Evolutionary conservation across 208 protist species (phyloP), one percentile per base, ranked within the genome.

Genomic region (Tetramitus jugosus): DNA sequence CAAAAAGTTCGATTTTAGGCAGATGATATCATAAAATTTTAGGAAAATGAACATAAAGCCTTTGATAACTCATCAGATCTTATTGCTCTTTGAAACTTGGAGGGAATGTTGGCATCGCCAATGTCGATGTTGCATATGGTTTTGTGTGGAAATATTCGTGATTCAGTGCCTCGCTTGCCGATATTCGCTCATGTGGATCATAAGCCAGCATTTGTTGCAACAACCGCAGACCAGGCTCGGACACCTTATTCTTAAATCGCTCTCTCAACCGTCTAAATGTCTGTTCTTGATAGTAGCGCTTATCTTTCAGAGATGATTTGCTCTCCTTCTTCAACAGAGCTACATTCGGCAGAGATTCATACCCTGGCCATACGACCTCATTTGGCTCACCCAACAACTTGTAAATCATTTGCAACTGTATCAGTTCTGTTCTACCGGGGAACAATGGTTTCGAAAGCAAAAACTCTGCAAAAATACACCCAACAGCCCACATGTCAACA

Each of bases 381-480:
- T 87, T 98, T 6, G 96, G 95, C 0, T 94, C 97, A 75, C 95
- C 94, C 29, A 98, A 86, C 2, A 91, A 87, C 77, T 94, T 90
- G 81, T 98, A 98, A 60, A 99, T 97, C 79, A 94, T 91, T 85
- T 96, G 90, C 23, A 99, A 89, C 88, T 98, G 92, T 78, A 98
- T 93, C 8, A 89, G 87, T 46, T 91, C 91, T 72, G 91, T 92
- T 33, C 95, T 87, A 17, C 96, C 97, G 17, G 95, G 92, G 87
- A 99, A 99, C 37, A 99, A 85, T 4, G 95, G 93, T 74, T 86
- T 83, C 8, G 31, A 39, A 4, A 68, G 29, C 29, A 87, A 69
- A 14, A 87, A 46, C 61, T 87, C 85, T 31, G 60, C 89, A 86
- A 96, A 93, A 69, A 96, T 96, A 82, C 93, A 96, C 2, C 94